Conservation (phyloP, 768 basidiomycete genomes). For the Pleurotus citrinopileatus region DNA sequence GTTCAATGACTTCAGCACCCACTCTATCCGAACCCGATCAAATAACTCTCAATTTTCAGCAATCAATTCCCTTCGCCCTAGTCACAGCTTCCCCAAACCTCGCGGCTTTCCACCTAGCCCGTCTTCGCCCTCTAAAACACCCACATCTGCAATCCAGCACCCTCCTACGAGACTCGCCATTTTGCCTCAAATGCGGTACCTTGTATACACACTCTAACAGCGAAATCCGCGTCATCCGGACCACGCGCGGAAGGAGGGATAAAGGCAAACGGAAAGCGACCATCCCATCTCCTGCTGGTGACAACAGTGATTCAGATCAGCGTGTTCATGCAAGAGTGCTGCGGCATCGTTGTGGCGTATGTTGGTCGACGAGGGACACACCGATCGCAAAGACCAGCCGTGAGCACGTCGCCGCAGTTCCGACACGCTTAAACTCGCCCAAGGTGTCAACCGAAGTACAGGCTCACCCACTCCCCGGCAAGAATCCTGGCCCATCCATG, state of each 20-base stretch:
- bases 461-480: slow-evolving; percentile 3
- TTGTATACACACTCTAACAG: slow-evolving; percentile 40
- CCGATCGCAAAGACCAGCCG: slow-evolving; percentile 16
- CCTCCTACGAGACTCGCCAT: slow-evolving; percentile 21
- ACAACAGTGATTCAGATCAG: neutral
- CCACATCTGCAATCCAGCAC: slow-evolving; percentile 11
- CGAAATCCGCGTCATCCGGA: slow-evolving; percentile 31
- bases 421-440: neutral
- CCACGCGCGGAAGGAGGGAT: slow-evolving; percentile 17
- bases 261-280: neutral
- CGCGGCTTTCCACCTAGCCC: slow-evolving; percentile 58
- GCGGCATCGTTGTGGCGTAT: slow-evolving; percentile 28
- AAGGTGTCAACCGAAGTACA: neutral
- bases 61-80: slow-evolving; percentile 46
- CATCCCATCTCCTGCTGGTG: no score
- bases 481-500: no score
- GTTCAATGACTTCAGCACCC: neutral
- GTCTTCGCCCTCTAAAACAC: slow-evolving; percentile 27
- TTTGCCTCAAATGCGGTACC: slow-evolving; percentile 54
- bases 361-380: slow-evolving; percentile 22
- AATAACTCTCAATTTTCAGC: slow-evolving; percentile 42
- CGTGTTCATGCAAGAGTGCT: slow-evolving; percentile 15
- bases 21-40: slow-evolving; percentile 16
- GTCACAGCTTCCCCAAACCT: slow-evolving; percentile 52
- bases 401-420: neutral